A percentile compares a stretch with the other conserved stretches of the same genome.
Evolutionary conservation across 2,329 filamentous ascomycete genomes (phyloP).

Genomic region (Monilinia laxa): DNA sequence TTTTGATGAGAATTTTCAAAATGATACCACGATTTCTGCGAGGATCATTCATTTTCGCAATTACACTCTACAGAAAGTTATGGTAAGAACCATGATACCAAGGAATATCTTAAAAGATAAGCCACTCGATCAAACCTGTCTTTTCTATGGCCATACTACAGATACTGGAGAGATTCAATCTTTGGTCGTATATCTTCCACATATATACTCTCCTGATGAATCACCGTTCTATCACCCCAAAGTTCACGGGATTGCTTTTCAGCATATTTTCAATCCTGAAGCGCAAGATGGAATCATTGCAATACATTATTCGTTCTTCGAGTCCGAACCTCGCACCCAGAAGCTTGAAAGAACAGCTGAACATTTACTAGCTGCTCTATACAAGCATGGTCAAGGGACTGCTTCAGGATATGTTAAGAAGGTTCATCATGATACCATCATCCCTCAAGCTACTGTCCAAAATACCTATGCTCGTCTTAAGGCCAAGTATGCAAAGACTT

Average conservation of each 20-base stretch:
- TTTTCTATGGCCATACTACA: conserved; percentile 56
- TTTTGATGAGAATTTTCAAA: conserved; percentile 39
- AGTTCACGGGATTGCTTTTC: conserved; percentile 70
- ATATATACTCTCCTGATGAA: conserved; percentile 58
- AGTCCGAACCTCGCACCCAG: conserved; percentile 35
- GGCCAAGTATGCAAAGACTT: conserved; percentile 66
- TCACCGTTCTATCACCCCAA: conserved; percentile 88
- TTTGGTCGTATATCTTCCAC: conserved; percentile 76
- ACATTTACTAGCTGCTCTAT: conserved; percentile 64
- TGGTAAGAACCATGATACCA: conserved; percentile 78
- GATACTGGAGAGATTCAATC: conserved; percentile 42
- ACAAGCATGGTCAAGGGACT: conserved; percentile 71
- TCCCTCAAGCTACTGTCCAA: conserved; percentile 76
- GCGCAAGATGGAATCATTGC: conserved; percentile 52
- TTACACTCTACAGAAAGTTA: conserved; percentile 56
- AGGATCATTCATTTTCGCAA: conserved; percentile 48
- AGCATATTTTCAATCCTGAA: conserved; percentile 62
- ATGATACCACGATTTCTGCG: conserved; percentile 39
- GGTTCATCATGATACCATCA: conserved; percentile 77
- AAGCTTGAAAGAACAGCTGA: conserved; percentile 67
- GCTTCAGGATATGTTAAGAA: conserved; percentile 72
- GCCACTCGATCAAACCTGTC: conserved; percentile 78
- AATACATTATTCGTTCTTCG: conserved; percentile 60
- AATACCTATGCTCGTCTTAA: conserved; percentile 82
- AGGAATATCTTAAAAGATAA: conserved; percentile 75